Evolutionary conservation across 441 rosid genomes (phyloP).

Genomic region (Biscutella laevigata): DNA sequence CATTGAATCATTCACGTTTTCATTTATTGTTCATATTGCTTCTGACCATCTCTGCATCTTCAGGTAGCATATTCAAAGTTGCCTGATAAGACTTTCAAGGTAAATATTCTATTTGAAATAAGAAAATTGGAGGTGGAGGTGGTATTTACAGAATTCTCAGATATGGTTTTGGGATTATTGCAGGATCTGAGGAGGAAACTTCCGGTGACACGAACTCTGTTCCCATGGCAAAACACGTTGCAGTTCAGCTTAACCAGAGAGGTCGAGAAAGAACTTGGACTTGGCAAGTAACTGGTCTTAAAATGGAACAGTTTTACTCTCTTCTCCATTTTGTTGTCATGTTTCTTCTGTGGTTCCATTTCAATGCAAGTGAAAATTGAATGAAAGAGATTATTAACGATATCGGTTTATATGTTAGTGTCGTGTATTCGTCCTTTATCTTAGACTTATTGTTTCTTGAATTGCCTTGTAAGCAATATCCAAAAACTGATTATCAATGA

Average conservation of each 20-base stretch:
- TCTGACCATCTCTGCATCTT: constrained; percentile 12
- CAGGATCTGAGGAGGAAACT: constrained; percentile 95
- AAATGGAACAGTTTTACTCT: too few species aligned
- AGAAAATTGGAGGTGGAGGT: not conserved
- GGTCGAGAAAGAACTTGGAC: constrained; percentile 78
- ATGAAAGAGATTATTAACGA: too few species aligned
- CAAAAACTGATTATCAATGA: too few species aligned
- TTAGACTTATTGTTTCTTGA: too few species aligned
- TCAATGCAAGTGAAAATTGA: too few species aligned
- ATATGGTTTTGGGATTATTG: constrained; percentile 12
- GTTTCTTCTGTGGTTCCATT: not conserved
- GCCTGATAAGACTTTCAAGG: constrained; percentile 94
- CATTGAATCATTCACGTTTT: not conserved
- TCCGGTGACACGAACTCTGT: constrained; percentile 84
- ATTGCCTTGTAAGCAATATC: too few species aligned
- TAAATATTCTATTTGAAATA: constrained; percentile 16
- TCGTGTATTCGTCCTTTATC: not conserved
- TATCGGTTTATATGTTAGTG: too few species aligned
- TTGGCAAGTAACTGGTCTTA: constrained; percentile 41
- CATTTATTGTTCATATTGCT: not conserved
- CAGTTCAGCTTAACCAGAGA: constrained; percentile 91
- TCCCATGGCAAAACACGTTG: constrained; percentile 89
- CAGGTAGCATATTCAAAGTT: constrained; percentile 87
- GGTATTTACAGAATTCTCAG: not conserved
- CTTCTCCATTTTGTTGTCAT: not conserved